Base-by-base conservation (phyloP, 805 yeast species). In the Scheffersomyces lignosus region DNA sequence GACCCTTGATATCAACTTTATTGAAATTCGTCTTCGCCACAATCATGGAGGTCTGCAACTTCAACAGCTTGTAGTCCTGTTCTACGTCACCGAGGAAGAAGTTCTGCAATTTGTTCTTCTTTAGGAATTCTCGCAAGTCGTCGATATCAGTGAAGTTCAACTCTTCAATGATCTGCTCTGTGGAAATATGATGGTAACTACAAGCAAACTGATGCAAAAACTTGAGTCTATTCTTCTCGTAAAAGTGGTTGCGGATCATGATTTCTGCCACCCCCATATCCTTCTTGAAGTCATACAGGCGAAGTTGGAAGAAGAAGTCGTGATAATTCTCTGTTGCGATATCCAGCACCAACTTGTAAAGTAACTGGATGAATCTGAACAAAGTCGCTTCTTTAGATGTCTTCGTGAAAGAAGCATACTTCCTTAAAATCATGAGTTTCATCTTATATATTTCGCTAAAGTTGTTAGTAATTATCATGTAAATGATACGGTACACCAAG, bases 1-100 rank as follows among this genome's bases (percentile, higher is more conserved):
- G 97, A 1, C 98, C 98, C 66, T 90, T 90, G 44, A 91, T 89
- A 54, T 90, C 97, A 10, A 90, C 80, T 52, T 73, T 82, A 41
- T 66, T 76, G 47, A 73, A 71, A 23, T 61, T 64, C 2, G 64
- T 32, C 48, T 60, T 43, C n/a, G n/a, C n/a, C n/a, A n/a, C n/a
- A n/a, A n/a, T n/a, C n/a, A n/a, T n/a, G n/a, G n/a, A n/a, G n/a
- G n/a, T n/a, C n/a, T n/a, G n/a, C n/a, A n/a, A n/a, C n/a, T n/a
- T n/a, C n/a, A n/a, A n/a, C n/a, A n/a, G n/a, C n/a, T n/a, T n/a
- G n/a, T n/a, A n/a, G n/a, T n/a, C n/a, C n/a, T n/a, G n/a, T n/a
- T n/a, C n/a, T n/a, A n/a, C n/a, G n/a, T n/a, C n/a, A 3, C 40
- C 43, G 14, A 36, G 14, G 1, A 52, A 32, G 35, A 51, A 70